Evolutionary conservation across 2,329 filamentous ascomycete genomes (phyloP).

Genomic region (Neopestalotiopsis sp.): DNA sequence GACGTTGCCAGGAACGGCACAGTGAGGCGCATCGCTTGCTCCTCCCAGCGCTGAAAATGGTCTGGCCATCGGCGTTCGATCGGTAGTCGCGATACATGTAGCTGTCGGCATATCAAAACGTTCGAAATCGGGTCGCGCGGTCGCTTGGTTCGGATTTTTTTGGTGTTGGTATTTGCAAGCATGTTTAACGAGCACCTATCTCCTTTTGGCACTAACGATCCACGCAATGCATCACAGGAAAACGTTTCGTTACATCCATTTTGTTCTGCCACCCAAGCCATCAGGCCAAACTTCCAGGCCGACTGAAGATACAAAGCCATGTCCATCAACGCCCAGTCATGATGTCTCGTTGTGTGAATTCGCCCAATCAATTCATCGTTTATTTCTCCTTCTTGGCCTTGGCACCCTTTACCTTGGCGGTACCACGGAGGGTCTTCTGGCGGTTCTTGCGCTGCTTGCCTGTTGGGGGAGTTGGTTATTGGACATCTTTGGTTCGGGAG

Average conservation of each 20-base stretch:
- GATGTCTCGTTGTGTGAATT: conserved; percentile 4
- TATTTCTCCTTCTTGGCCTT: conserved; percentile 95
- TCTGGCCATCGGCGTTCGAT: background rate
- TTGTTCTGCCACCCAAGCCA: conserved; percentile 3
- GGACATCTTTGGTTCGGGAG: background rate
- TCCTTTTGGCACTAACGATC: background rate
- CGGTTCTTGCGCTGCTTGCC: conserved; percentile 99
- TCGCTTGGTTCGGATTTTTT: background rate
- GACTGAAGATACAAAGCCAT: conserved; percentile 4
- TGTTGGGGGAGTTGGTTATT: conserved; percentile 47
- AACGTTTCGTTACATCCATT: conserved; percentile 5
- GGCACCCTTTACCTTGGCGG: conserved; percentile 96
- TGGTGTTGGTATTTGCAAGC: conserved; percentile 4
- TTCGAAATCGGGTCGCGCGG: background rate
- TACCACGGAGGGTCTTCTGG: conserved; percentile 97
- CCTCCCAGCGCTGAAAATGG: background rate
- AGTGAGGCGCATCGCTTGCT: background rate
- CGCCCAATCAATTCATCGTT: conserved; percentile 42
- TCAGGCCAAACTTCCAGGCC: conserved; percentile 1
- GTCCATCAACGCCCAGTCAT: conserved; percentile 3
- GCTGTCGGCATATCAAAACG: background rate
- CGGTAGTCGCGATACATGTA: background rate
- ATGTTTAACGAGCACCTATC: conserved; percentile 4
- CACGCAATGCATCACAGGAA: conserved; percentile 1
- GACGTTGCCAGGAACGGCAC: background rate